Evolutionary conservation across 1,284 basidiomycete species (phyloP).

Genomic region (Marasmius tenuissimus): DNA sequence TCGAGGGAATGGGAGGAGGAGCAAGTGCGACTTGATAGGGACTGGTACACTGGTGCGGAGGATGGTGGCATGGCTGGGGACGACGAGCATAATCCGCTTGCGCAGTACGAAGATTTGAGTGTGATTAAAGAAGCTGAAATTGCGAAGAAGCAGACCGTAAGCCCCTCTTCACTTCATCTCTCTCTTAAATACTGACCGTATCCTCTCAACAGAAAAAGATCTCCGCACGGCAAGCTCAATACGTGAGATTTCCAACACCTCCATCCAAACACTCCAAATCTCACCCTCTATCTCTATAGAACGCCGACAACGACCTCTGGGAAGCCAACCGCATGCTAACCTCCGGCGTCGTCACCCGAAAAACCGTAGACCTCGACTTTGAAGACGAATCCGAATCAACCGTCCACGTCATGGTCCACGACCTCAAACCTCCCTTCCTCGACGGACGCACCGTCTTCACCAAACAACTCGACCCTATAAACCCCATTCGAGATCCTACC

Average conservation of each 20-base stretch:
- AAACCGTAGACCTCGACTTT: constrained; percentile 85
- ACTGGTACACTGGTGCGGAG: constrained; percentile 70
- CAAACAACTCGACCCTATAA: constrained; percentile 95
- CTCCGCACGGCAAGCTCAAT: constrained; percentile 92
- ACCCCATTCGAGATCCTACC: constrained; percentile 91
- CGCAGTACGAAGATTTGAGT: constrained; percentile 87
- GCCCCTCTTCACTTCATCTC: constrained; percentile 22
- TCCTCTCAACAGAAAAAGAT: constrained; percentile 64
- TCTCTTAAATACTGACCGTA: neutral
- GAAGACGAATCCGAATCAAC: constrained; percentile 94
- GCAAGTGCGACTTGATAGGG: constrained; percentile 14
- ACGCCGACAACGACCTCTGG: constrained; percentile 98
- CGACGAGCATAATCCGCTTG: constrained; percentile 60
- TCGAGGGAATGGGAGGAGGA: constrained; percentile 45
- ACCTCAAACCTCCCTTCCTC: constrained; percentile 96
- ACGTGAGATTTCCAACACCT: constrained; percentile 53
- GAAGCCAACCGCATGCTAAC: constrained; percentile 97
- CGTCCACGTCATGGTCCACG: constrained; percentile 96
- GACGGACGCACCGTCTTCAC: constrained; percentile 97
- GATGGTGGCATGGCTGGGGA: constrained; percentile 14
- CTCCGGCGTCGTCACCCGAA: constrained; percentile 89
- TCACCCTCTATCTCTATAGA: constrained; percentile 46
- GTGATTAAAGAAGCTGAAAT: constrained; percentile 76
- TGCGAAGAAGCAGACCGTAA: constrained; percentile 72
- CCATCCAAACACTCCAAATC: neutral